Conservation (phyloP, 768 basidiomycete species). For the Mrakia blollopis region DNA sequence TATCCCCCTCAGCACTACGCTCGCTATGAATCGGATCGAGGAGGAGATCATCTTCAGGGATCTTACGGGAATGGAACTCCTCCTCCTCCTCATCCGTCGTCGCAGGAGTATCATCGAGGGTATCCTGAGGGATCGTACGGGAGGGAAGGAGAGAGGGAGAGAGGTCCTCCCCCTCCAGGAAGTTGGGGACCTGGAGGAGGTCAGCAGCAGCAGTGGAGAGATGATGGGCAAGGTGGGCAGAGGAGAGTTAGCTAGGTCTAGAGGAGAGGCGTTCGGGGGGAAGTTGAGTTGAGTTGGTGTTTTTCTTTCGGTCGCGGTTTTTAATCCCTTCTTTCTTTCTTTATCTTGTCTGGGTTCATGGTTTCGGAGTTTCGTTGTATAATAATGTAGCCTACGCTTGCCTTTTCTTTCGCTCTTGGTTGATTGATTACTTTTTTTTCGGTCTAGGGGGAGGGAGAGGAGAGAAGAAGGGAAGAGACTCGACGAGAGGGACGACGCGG, state of each 20-base stretch:
- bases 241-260: neutral
- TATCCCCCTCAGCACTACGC: neutral
- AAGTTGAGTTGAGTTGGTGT: neutral
- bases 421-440: too few species aligned
- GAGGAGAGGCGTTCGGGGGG: neutral
- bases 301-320: too few species aligned
- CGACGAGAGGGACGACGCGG: too few species aligned
- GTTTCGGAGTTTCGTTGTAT: neutral
- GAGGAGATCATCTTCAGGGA: neutral
- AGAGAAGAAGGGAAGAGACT: too few species aligned
- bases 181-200: neutral
- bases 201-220: neutral
- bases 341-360: neutral
- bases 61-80: neutral
- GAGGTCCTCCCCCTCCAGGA: neutral
- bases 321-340: too few species aligned
- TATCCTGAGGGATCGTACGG: neutral
- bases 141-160: neutral
- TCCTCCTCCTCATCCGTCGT: neutral
- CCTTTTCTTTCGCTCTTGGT: neutral
- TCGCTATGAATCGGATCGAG: neutral
- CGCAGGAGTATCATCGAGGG: neutral
- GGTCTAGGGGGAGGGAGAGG: too few species aligned
- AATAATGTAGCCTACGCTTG: too few species aligned
- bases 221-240: neutral